Conservation (phyloP, 306 rosid genomes). For the Prunus davidiana region DNA sequence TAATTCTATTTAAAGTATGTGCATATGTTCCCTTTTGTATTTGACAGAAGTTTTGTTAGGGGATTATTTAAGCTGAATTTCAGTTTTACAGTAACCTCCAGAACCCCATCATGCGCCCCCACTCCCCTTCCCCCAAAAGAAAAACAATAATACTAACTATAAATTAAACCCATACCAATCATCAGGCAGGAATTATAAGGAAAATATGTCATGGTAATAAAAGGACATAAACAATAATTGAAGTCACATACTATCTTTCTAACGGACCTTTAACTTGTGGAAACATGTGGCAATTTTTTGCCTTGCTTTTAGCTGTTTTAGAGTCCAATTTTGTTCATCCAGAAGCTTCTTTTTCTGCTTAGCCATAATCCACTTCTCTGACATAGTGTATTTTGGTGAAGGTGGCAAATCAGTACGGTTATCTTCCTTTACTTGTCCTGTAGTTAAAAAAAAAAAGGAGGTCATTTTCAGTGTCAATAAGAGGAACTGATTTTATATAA, state of each 20-base stretch:
- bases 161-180: neutral
- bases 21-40: neutral
- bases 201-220: neutral
- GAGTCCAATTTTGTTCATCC: slow-evolving; percentile 59
- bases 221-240: neutral
- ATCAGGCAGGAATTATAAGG: neutral
- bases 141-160: neutral
- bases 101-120: neutral
- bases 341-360: slow-evolving; percentile 69
- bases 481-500: slow-evolving; percentile 22
- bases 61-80: neutral
- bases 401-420: slow-evolving; percentile 44
- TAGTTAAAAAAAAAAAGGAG: slow-evolving; percentile 12
- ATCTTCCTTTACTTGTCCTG: slow-evolving; percentile 57
- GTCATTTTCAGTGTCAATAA: slow-evolving; percentile 29
- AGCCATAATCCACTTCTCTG: slow-evolving; percentile 84
- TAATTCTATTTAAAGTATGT: neutral
- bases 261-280: slow-evolving; percentile 71
- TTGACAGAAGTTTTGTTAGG: neutral
- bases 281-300: slow-evolving; percentile 63
- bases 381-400: slow-evolving; percentile 81
- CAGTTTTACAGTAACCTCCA: neutral
- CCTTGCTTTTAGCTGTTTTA: slow-evolving; percentile 75
- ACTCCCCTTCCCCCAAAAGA: neutral
- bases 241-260: neutral